phyloP scores from a whole-genome alignment of 139 green algal genomes.

The Deuterostichococcus epilithicus region DNA sequence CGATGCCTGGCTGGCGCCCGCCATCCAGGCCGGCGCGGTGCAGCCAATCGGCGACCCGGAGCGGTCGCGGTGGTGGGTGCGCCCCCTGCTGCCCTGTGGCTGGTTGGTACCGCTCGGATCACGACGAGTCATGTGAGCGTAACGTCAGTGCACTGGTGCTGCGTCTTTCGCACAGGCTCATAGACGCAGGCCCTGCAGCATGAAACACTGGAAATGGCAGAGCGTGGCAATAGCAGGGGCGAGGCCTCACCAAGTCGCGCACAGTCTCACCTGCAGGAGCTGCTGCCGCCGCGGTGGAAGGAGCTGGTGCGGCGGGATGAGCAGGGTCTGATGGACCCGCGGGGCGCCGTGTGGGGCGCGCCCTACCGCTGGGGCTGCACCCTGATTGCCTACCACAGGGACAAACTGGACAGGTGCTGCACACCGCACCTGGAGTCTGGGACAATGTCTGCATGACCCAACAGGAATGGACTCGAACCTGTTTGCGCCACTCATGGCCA shows the following conservation, averaged over 20 bases:
- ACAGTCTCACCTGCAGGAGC: slow-evolving; percentile 12
- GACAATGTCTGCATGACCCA: background rate
- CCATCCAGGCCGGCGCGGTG: slow-evolving; percentile 55
- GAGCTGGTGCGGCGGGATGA: slow-evolving; percentile 49
- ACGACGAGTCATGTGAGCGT: too few species aligned
- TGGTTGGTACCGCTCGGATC: too few species aligned
- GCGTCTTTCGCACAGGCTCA: too few species aligned
- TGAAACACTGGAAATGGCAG: too few species aligned
- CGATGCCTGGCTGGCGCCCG: slow-evolving; percentile 70
- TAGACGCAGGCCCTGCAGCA: too few species aligned
- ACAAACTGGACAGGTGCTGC: slow-evolving; percentile 36
- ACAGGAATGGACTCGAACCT: too few species aligned
- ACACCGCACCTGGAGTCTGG: background rate
- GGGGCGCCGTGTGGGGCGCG: slow-evolving; percentile 60
- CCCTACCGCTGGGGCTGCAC: slow-evolving; percentile 79
- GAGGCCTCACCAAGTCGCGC: background rate
- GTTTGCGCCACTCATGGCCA: too few species aligned
- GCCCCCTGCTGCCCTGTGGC: background rate
- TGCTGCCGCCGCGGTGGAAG: slow-evolving; percentile 53
- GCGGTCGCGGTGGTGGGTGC: slow-evolving; percentile 53
- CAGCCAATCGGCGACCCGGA: slow-evolving; percentile 62
- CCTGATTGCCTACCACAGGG: slow-evolving; percentile 61
- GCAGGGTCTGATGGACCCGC: slow-evolving; percentile 13
- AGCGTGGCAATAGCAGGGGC: background rate
- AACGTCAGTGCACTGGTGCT: too few species aligned